These are phyloP conservation scores for Cucurbita pepo DNA, from an alignment of 306 rosid genomes.

Conservation along the genomic window DNA sequence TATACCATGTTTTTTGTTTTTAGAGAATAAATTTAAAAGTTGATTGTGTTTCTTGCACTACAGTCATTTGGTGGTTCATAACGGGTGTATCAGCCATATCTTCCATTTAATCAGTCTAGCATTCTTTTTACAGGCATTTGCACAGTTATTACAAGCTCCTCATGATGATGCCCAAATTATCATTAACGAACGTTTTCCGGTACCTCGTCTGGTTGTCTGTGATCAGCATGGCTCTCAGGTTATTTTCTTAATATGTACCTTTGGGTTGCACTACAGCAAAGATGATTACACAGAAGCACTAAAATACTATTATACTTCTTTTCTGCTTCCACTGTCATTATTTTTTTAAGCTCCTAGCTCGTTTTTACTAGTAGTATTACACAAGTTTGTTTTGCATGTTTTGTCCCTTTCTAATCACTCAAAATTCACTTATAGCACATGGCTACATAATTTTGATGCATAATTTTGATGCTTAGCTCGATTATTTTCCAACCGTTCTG, in stretches of 20 bases:
- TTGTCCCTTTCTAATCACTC: neutral
- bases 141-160: constrained; percentile 66
- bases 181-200: constrained; percentile 71
- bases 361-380: neutral
- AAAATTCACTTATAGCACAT: neutral
- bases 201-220: constrained; percentile 89
- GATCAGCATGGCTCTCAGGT: constrained; percentile 99
- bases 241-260: constrained; percentile 6
- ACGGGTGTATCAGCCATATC: neutral
- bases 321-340: neutral
- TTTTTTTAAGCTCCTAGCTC: neutral
- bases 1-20: neutral
- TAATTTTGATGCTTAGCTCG: neutral
- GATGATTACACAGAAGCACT: neutral
- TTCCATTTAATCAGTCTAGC: neutral
- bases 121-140: constrained; percentile 58
- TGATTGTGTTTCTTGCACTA: neutral
- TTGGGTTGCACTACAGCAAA: neutral
- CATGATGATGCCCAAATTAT: constrained; percentile 56
- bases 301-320: neutral
- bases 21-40: neutral
- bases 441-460: neutral
- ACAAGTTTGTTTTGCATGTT: neutral
- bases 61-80: neutral
- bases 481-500: neutral